These are phyloP conservation scores for Postia placenta DNA, from an alignment of 768 basidiomycete genomes.

Conservation along the genomic window DNA sequence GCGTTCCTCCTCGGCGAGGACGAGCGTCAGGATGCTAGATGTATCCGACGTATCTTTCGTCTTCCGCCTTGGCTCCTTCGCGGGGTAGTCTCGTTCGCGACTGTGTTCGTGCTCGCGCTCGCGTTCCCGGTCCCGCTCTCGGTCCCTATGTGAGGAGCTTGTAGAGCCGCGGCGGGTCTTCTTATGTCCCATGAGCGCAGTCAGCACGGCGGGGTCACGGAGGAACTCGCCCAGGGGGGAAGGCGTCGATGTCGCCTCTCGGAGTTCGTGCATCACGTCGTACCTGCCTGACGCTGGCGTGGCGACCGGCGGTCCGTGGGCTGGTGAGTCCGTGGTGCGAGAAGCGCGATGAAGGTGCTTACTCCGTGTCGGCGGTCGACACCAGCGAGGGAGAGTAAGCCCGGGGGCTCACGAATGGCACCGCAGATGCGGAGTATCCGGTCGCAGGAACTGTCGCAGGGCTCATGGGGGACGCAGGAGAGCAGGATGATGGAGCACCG, in stretches of 20 bases:
- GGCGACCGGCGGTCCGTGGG: slow-evolving; percentile 1
- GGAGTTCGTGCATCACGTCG: slow-evolving; percentile 20
- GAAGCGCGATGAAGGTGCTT: not conserved
- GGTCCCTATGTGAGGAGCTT: slow-evolving; percentile 27
- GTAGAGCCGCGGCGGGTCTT: slow-evolving; percentile 30
- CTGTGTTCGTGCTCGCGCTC: slow-evolving; percentile 11
- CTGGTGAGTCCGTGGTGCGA: not conserved
- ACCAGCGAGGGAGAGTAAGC: not conserved
- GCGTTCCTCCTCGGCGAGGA: slow-evolving; percentile 49
- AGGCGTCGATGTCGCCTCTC: slow-evolving; percentile 39
- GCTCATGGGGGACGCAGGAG: not conserved
- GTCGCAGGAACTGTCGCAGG: not conserved
- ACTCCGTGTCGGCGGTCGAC: slow-evolving; percentile 1
- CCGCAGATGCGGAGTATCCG: not conserved
- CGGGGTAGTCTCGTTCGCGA: slow-evolving; percentile 13
- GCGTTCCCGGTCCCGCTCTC: slow-evolving; percentile 14
- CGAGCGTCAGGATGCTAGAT: slow-evolving; percentile 27
- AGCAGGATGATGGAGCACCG: slow-evolving; percentile 1
- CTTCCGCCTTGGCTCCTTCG: slow-evolving; percentile 4
- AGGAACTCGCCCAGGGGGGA: slow-evolving; percentile 40
- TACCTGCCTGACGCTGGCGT: not conserved
- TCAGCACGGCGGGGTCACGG: slow-evolving; percentile 36
- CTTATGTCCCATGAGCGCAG: slow-evolving; percentile 30
- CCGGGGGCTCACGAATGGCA: not conserved
- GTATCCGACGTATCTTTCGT: slow-evolving; percentile 17